These are phyloP conservation scores for Magnolia changhungtana DNA, from an alignment of 164 flowering plant species.

Conservation along the genomic window DNA sequence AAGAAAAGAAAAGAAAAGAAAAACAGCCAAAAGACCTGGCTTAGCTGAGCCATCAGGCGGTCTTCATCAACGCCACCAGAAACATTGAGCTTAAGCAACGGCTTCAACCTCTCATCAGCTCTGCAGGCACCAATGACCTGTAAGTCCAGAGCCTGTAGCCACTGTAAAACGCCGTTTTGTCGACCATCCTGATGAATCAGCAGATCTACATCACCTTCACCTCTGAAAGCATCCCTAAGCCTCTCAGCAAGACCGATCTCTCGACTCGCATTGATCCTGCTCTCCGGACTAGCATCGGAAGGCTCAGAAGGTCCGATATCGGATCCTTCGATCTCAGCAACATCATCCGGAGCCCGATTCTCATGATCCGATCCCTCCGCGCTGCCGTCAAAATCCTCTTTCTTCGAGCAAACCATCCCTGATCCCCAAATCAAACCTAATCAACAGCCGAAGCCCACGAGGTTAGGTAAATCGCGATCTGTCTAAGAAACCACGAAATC, in stretches of 20 bases:
- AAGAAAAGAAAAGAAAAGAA: not conserved
- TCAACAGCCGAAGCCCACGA: not conserved
- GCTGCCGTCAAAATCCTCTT: constrained; percentile 24
- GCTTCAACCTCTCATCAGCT: constrained; percentile 88
- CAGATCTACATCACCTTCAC: constrained; percentile 61
- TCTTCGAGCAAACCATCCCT: constrained; percentile 31
- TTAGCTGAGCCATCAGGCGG: constrained; percentile 66
- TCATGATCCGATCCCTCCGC: constrained; percentile 17
- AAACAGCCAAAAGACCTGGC: constrained; percentile 45
- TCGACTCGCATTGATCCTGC: constrained; percentile 7
- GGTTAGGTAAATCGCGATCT: not conserved
- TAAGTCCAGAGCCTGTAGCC: constrained; percentile 86
- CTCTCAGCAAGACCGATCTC: constrained; percentile 44
- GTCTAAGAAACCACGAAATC: not conserved
- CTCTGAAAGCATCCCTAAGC: constrained; percentile 39
- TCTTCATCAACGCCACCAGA: constrained; percentile 67
- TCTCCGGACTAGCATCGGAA: constrained; percentile 5
- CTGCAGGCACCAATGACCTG: constrained; percentile 93
- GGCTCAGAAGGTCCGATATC: constrained; percentile 20
- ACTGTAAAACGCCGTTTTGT: constrained; percentile 50
- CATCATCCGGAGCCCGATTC: constrained; percentile 17
- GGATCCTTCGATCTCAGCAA: constrained; percentile 16
- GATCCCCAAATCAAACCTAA: not conserved
- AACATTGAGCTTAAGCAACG: constrained; percentile 67
- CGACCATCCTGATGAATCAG: constrained; percentile 40